Evolutionary conservation across 352 stramenopile genomes (phyloP).

Genomic region (Phytophthora melonis): DNA sequence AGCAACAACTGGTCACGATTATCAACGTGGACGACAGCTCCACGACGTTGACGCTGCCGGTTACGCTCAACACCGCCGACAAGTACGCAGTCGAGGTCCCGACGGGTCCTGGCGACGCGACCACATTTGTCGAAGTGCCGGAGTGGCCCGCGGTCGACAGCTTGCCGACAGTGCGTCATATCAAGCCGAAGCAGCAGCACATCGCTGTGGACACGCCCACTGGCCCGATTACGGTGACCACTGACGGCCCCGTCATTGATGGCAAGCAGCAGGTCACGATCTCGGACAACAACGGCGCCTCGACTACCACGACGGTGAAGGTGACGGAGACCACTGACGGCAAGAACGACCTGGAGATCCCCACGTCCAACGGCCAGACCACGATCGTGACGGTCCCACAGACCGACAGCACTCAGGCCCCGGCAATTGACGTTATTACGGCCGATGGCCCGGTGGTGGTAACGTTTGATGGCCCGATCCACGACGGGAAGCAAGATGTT

Average conservation of each 20-base stretch:
- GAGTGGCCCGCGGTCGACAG: background rate
- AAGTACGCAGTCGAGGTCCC: background rate
- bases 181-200: background rate
- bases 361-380: background rate
- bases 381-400: background rate
- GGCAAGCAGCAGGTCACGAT: slow-evolving; percentile 27
- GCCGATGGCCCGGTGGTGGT: slow-evolving; percentile 1
- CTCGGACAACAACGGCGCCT: background rate
- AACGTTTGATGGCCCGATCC: background rate
- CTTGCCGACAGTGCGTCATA: background rate
- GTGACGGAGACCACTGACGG: background rate
- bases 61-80: background rate
- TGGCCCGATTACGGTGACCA: slow-evolving; percentile 3
- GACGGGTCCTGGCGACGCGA: background rate
- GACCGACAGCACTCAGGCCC: background rate
- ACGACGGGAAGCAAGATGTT: slow-evolving; percentile 1
- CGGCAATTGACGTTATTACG: background rate
- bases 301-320: background rate
- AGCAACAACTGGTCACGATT: background rate
- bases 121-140: background rate
- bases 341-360: background rate
- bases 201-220: slow-evolving; percentile 7
- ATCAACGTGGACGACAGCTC: slow-evolving; percentile 1
- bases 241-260: slow-evolving; percentile 3
- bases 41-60: background rate